Base-by-base conservation (phyloP, 1,284 basidiomycete genomes). In the Puccinia coronata region DNA sequence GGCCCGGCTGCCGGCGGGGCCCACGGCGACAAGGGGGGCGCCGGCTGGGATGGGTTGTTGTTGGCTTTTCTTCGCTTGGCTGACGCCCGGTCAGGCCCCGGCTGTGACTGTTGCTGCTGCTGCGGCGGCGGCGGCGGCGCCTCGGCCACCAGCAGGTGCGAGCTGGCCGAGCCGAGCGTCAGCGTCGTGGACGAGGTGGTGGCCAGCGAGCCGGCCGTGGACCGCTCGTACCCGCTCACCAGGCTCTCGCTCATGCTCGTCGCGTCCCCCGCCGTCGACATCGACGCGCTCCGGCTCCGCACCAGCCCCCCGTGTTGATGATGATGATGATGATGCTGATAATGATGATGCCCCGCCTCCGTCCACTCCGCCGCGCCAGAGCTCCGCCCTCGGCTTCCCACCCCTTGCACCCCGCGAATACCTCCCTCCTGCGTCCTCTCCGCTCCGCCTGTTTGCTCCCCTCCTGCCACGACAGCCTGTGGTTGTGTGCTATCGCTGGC, bases 1-100 rank as follows among this genome's bases (percentile, higher is more conserved):
- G 49, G 49, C 4, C 8, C 49, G 49, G 18, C 49, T 51, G 49
- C n/a, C n/a, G n/a, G 5, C 11, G n/a, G 23, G n/a, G n/a, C 0
- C 1, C 1, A 23, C 5, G 39, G 23, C 1, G 23, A 25, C 0
- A 12, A 5, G 23, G n/a, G 23, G 0, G 23, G 39, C 11, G 8
- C 36, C n/a, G 39, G 23, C 11, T 23, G 63, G 63, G n/a, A 51
- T 20, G 61, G 36, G 1, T 14, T 39, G 23, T 63, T 63, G n/a
- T n/a, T n/a, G n/a, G 61, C 61, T 31, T 67, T 67, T 11, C 63
- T 23, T 25, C 63, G 23, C 14, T 67, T 67, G n/a, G 63, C 63
- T 2, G 63, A 28, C 20, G 41, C 41, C 14, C 63, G 5, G 9
- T 67, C 63, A 12, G 34, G 34, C 23, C 31, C 59, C 28, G n/a